A percentile compares a stretch with the other conserved stretches of the same genome.
Evolutionary conservation across 1,284 basidiomycete genomes (phyloP).

Genomic region (Trichosporon sp.): DNA sequence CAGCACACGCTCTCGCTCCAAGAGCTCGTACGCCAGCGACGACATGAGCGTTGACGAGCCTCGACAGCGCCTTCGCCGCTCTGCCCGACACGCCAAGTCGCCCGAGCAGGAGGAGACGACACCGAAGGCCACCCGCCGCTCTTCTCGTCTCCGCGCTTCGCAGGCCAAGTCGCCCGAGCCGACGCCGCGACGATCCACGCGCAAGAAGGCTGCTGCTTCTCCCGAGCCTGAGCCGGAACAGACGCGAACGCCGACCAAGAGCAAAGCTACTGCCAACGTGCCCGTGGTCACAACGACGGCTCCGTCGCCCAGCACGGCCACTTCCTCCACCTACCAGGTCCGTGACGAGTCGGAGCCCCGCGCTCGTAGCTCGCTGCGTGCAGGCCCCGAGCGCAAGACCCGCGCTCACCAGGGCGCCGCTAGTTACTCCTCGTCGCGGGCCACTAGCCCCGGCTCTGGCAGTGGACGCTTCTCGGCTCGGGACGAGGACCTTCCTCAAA

Average conservation of each 20-base stretch:
- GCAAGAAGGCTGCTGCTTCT: slow-evolving; percentile 8
- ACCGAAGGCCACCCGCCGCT: slow-evolving; percentile 22
- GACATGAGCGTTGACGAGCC: slow-evolving; percentile 12
- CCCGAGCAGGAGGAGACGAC: slow-evolving; percentile 23
- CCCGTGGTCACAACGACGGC: slow-evolving; percentile 40
- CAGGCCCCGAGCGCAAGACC: slow-evolving; percentile 32
- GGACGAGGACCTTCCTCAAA: slow-evolving; percentile 45
- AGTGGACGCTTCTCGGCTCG: slow-evolving; percentile 42
- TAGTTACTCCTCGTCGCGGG: slow-evolving; percentile 30
- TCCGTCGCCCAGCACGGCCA: slow-evolving; percentile 31
- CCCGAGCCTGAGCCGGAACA: slow-evolving; percentile 20
- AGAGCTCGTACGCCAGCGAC: slow-evolving; percentile 6
- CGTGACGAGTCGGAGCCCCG: slow-evolving; percentile 28
- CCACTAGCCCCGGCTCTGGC: slow-evolving; percentile 25
- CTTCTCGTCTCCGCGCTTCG: slow-evolving; percentile 15
- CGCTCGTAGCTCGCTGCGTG: slow-evolving; percentile 37
- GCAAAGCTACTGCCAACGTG: slow-evolving; percentile 18
- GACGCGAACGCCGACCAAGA: slow-evolving; percentile 22
- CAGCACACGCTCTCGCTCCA: slow-evolving; percentile 7
- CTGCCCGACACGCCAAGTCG: background rate
- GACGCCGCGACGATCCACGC: background rate
- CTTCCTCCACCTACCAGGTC: slow-evolving; percentile 24
- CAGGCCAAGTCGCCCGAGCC: slow-evolving; percentile 15
- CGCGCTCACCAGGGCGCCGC: slow-evolving; percentile 40
- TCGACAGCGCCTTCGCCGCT: background rate